Conservation (phyloP, 371 early-diverging fungal species). For the Entomophthora muscae region DNA sequence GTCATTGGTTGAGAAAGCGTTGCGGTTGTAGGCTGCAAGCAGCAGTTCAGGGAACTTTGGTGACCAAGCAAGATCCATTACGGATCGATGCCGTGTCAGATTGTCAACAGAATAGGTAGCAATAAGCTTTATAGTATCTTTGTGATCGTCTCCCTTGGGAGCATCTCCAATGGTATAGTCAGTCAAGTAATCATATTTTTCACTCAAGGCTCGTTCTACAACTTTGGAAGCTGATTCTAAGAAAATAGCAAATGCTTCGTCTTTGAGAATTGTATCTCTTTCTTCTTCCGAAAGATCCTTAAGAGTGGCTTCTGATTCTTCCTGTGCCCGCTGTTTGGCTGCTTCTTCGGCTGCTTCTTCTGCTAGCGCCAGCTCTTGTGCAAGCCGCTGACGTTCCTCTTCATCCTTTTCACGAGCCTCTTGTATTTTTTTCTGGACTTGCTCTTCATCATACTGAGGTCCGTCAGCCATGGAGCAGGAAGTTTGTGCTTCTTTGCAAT, state of each 20-base stretch:
- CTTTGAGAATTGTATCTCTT: slow-evolving; percentile 39
- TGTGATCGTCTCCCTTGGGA: slow-evolving; percentile 27
- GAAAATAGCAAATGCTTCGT: slow-evolving; percentile 66
- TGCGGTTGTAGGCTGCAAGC: slow-evolving; percentile 80
- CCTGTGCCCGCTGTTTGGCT: background rate
- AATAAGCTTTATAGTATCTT: slow-evolving; percentile 49
- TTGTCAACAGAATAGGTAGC: slow-evolving; percentile 63
- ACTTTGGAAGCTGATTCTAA: slow-evolving; percentile 70
- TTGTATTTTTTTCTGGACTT: slow-evolving; percentile 32
- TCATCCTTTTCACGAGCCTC: slow-evolving; percentile 40
- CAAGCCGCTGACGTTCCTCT: slow-evolving; percentile 28
- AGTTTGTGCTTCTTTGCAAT: slow-evolving; percentile 83
- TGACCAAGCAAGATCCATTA: slow-evolving; percentile 88
- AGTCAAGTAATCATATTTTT: slow-evolving; percentile 75
- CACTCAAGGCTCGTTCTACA: slow-evolving; percentile 78
- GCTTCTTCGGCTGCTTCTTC: slow-evolving; percentile 25
- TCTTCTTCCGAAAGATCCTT: slow-evolving; percentile 72
- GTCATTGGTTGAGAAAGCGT: slow-evolving; percentile 64
- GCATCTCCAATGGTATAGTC: slow-evolving; percentile 69
- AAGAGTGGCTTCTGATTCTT: background rate
- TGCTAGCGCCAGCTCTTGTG: slow-evolving; percentile 33
- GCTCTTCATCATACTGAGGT: slow-evolving; percentile 34
- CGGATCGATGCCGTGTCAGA: slow-evolving; percentile 62
- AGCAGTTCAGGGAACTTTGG: slow-evolving; percentile 72
- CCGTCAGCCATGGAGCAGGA: slow-evolving; percentile 36